These are phyloP conservation scores for Xylaria arbuscula DNA, from an alignment of 2,329 filamentous ascomycete species.

Conservation along the genomic window DNA sequence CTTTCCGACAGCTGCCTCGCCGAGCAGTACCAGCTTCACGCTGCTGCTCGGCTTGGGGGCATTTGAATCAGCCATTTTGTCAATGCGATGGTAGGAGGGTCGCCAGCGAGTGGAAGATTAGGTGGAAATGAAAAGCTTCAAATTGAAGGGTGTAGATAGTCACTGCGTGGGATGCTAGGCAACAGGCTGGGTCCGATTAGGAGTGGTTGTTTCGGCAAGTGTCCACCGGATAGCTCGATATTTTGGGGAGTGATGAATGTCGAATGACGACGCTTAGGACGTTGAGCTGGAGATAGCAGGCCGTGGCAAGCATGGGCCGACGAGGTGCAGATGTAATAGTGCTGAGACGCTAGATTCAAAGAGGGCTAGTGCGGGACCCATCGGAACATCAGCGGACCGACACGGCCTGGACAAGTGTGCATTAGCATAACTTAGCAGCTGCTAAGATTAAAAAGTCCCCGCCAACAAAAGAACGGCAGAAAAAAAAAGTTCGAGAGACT, in stretches of 20 bases:
- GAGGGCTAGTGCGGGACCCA: slow-evolving; percentile 22
- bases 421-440: slow-evolving; percentile 12
- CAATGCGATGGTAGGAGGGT: slow-evolving; percentile 17
- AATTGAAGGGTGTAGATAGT: slow-evolving; percentile 7
- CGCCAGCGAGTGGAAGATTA: slow-evolving; percentile 19
- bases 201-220: slow-evolving; percentile 11
- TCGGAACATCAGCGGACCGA: slow-evolving; percentile 44
- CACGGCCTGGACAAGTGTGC: slow-evolving; percentile 38
- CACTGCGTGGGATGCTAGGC: slow-evolving; percentile 8
- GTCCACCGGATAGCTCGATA: slow-evolving; percentile 3
- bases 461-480: slow-evolving; percentile 9
- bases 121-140: background rate
- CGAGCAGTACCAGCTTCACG: slow-evolving; percentile 97
- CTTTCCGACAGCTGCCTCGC: slow-evolving; percentile 98
- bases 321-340: slow-evolving; percentile 5
- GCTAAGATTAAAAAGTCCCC: background rate
- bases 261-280: slow-evolving; percentile 38
- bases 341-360: slow-evolving; percentile 24
- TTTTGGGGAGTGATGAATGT: slow-evolving; percentile 32
- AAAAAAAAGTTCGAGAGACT: slow-evolving; percentile 36
- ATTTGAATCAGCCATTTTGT: slow-evolving; percentile 76
- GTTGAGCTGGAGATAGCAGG: slow-evolving; percentile 16
- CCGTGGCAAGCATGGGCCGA: slow-evolving; percentile 11
- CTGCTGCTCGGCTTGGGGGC: slow-evolving; percentile 97
- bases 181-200: slow-evolving; percentile 2